phyloP scores from a whole-genome alignment of 2,329 filamentous ascomycete species.

The Biscogniauxia sp. region DNA sequence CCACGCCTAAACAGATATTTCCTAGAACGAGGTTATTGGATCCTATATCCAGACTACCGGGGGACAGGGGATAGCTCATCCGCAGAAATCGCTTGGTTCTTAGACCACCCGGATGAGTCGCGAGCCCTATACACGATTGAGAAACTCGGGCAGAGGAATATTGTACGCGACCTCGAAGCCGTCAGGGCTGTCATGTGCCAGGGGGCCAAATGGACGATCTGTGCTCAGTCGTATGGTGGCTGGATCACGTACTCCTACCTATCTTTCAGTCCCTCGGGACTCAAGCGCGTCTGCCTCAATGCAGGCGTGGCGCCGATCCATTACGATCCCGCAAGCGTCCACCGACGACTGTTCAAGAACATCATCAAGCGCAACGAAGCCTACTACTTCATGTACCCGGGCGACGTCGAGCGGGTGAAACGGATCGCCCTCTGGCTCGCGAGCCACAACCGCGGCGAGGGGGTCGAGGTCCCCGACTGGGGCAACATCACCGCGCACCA shows the following conservation, averaged over 20 bases:
- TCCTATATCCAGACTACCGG: slow-evolving; percentile 68
- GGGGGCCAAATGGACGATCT: slow-evolving; percentile 60
- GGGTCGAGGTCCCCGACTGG: slow-evolving; percentile 39
- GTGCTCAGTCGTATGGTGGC: slow-evolving; percentile 73
- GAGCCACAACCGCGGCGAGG: not conserved
- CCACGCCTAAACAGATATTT: slow-evolving; percentile 52
- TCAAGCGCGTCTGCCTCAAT: slow-evolving; percentile 63
- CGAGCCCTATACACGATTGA: slow-evolving; percentile 58
- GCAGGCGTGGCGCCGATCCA: slow-evolving; percentile 65
- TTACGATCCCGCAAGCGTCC: slow-evolving; percentile 34
- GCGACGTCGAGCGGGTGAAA: slow-evolving; percentile 61
- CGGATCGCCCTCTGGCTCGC: slow-evolving; percentile 26
- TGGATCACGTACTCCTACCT: slow-evolving; percentile 71
- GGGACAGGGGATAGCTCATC: slow-evolving; percentile 63
- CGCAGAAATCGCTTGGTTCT: not conserved
- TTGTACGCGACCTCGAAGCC: slow-evolving; percentile 71
- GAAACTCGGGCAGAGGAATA: slow-evolving; percentile 68
- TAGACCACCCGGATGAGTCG: slow-evolving; percentile 45
- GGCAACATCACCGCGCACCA: slow-evolving; percentile 56
- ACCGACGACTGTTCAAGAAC: not conserved
- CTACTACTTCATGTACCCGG: slow-evolving; percentile 66
- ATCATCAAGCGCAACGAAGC: slow-evolving; percentile 22
- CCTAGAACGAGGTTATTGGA: slow-evolving; percentile 64
- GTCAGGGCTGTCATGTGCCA: slow-evolving; percentile 56
- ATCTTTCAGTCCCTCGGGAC: slow-evolving; percentile 60